These are phyloP conservation scores for Cryphonectria radicalis DNA, from an alignment of 2,329 filamentous ascomycete species.

Conservation along the genomic window DNA sequence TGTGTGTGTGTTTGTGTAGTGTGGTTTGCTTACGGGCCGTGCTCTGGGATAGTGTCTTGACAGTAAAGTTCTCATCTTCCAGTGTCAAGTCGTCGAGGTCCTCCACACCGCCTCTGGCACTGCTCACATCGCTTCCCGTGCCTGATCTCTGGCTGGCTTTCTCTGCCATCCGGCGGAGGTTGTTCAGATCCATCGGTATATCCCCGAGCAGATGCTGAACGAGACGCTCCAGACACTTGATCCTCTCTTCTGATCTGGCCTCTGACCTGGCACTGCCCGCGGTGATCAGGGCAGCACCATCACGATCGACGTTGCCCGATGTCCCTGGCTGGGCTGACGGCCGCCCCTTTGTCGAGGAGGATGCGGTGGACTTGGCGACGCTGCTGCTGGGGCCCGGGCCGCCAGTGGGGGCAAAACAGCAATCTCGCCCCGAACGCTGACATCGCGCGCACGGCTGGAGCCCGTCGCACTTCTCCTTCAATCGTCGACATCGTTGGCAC, in stretches of 20 bases:
- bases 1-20: no score
- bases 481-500: conserved; percentile 30
- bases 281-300: background rate
- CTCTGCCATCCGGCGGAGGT: conserved; percentile 32
- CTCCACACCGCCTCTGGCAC: conserved; percentile 29
- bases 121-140: conserved; percentile 24
- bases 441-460: conserved; percentile 32
- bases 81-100: conserved; percentile 34
- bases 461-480: conserved; percentile 34
- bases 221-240: conserved; percentile 28
- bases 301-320: background rate
- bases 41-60: conserved; percentile 47
- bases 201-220: conserved; percentile 30
- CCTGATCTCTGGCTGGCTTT: conserved; percentile 24
- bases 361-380: conserved; percentile 11
- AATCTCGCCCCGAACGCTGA: conserved; percentile 27
- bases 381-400: background rate
- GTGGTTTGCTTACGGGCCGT: conserved; percentile 43
- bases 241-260: conserved; percentile 24
- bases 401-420: conserved; percentile 27
- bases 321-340: background rate
- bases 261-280: conserved; percentile 18
- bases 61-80: conserved; percentile 46
- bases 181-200: conserved; percentile 31
- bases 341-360: conserved; percentile 7